Evolutionary conservation across 2,329 filamentous ascomycete species (phyloP), one percentile per base, ranked within the genome.

Genomic region (Myotisia sp.): DNA sequence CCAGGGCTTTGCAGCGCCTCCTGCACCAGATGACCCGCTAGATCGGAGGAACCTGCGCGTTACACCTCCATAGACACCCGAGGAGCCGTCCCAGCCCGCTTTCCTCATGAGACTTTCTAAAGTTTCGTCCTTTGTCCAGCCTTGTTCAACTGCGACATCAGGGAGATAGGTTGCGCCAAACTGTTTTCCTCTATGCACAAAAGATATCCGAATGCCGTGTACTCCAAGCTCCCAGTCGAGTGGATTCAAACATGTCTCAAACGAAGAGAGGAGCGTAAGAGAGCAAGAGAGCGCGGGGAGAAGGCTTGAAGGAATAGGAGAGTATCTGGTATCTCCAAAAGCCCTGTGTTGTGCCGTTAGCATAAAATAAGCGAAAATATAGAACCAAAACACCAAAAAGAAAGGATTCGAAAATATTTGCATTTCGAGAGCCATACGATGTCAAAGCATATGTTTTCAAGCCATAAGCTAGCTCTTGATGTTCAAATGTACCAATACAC

Each of bases 401-500:
- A n/a, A 21, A 12, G 18, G 27, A 24, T 22, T 27, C 29, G 26
- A 8, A 39, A 9, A 18, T 24, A 21, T n/a, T n/a, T n/a, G n/a
- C n/a, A n/a, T n/a, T n/a, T n/a, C n/a, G n/a, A n/a, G 36, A 30
- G 37, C 59, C 67, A 46, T 61, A 76, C 55, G 86, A 85, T 33
- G 79, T 90, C 44, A 92, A 61, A 29, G 86, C 80, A 59, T 94
- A 95, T 40, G 74, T 75, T 34, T 74, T 65, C 27, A 98, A 63
- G 3, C 85, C 86, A 1, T 71, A 59, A 19, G 74, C 67, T 8
- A 98, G 70, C 32, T 79, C 72, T 48, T 82, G 74, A 2, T 76
- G 56, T 50, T 86, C 80, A 51, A 95, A 98, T 2, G 87, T 98
- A 46, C 90, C 90, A 52, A 98, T 95, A 65, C 90, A 98, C 39